phyloP scores from a whole-genome alignment of 208 protist genomes.

The Polymyxa betae region DNA sequence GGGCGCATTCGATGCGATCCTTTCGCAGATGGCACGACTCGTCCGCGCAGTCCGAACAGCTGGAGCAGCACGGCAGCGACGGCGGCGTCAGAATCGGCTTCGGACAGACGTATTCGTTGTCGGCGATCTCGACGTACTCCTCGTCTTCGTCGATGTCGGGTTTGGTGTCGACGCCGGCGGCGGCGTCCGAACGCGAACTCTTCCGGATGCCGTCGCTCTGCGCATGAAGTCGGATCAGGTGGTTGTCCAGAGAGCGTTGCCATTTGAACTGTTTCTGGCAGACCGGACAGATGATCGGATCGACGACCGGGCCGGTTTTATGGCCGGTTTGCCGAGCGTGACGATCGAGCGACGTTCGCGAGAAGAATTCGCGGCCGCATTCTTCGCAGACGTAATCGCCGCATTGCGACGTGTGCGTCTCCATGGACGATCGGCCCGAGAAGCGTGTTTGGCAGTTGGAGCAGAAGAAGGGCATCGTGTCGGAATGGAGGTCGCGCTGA shows the following conservation, averaged over 20 bases:
- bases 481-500: background rate
- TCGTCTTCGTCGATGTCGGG: background rate
- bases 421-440: background rate
- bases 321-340: background rate
- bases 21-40: background rate
- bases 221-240: background rate
- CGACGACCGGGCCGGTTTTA: background rate
- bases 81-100: background rate
- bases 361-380: constrained; percentile 1
- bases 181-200: background rate
- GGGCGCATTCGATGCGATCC: background rate
- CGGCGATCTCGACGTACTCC: background rate
- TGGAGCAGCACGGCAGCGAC: background rate
- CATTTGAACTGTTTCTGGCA: background rate
- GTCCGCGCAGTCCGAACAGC: background rate
- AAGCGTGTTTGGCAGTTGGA: background rate
- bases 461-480: background rate
- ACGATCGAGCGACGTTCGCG: background rate
- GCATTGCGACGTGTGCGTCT: background rate
- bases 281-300: background rate
- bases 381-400: background rate
- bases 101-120: background rate
- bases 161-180: background rate
- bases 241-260: background rate
- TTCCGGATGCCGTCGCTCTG: background rate